Base-by-base conservation (phyloP, 1,139 yeast genomes). In the Tardiomyces blankii region DNA sequence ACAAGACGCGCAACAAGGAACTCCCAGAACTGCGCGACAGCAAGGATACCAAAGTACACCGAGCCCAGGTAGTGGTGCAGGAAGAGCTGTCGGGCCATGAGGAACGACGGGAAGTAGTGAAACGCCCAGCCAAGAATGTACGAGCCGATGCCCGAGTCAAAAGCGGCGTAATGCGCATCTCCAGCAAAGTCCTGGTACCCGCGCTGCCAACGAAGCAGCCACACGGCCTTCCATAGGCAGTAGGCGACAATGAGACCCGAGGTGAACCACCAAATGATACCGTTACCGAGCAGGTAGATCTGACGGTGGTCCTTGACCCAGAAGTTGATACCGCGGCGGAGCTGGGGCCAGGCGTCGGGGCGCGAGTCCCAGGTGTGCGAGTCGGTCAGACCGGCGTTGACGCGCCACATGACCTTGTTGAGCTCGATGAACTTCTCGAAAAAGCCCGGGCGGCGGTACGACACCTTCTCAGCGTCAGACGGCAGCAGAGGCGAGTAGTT, bases 21-120 rank as follows among this genome's bases (percentile, higher is more conserved):
- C 60, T 91, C 96, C 55, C 88, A 74, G 49, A 77, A 72, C 62
- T 88, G 96, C 25, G 93, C 91, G 49, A 91, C 68, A 0, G 89
- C 88, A 54, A 91, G 73, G 47, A 89, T 73, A 41, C 91, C 94
- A 65, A 91, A 89, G 68, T 88, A 91, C 44, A 85, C 78, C 3
- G 96, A 83, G 46, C 95, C 96, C 54, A 91, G 70, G 64, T 91
- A 89, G 65, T 89, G 97, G 63, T 89, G 96, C 58, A 91, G 71
- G 70, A 89, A 89, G 65, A 91, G 69, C 68, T 88, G 97, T 66
- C 97, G 82, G 27, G 83, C 91, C 97, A 89, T 89, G 51, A 91
- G 70, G 71, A 78, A 89, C 48, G 91, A 89, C 51, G 98, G 98
- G 56, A 75, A 68, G 62, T 80, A 85, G 65, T 91, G 97, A 50